Evolutionary conservation across 148 eudicot species (phyloP).

Genomic region (Simmondsia chinensis): DNA sequence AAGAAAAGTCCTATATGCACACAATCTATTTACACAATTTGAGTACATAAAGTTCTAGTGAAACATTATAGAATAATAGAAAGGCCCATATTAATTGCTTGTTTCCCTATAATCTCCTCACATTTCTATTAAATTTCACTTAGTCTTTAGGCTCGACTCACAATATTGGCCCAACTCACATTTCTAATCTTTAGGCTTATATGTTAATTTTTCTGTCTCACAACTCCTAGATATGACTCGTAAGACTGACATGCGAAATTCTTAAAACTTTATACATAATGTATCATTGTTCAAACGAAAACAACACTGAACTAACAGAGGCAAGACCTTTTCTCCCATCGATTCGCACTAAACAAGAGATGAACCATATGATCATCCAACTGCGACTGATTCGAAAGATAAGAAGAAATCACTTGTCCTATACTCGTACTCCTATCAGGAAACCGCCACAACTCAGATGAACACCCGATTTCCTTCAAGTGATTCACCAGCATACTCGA

Average conservation of each 20-base stretch:
- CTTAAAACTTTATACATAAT: background rate
- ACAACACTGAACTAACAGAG: background rate
- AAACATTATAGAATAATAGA: too few relatives aligned
- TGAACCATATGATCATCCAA: constrained; percentile 84
- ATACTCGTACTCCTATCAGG: constrained; percentile 78
- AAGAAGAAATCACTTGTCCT: constrained; percentile 82
- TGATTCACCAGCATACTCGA: constrained; percentile 38
- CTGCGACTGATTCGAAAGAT: constrained; percentile 70
- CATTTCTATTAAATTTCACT: too few relatives aligned
- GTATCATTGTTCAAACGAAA: background rate
- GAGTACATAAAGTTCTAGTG: too few relatives aligned
- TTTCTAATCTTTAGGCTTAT: too few relatives aligned
- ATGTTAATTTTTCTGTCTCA: too few relatives aligned
- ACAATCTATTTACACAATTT: too few relatives aligned
- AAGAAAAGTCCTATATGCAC: too few relatives aligned
- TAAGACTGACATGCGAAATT: background rate
- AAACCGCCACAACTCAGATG: constrained; percentile 81
- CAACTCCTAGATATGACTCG: background rate
- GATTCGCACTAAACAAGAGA: constrained; percentile 85
- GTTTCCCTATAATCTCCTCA: too few relatives aligned
- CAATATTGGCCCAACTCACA: too few relatives aligned
- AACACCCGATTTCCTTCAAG: constrained; percentile 45
- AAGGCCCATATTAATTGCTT: too few relatives aligned
- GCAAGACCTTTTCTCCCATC: constrained; percentile 94
- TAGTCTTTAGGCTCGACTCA: too few relatives aligned